A percentile compares a stretch with the other conserved stretches of the same genome.
Conservation (phyloP, 208 protist species). For the Lotmaria passim region DNA sequence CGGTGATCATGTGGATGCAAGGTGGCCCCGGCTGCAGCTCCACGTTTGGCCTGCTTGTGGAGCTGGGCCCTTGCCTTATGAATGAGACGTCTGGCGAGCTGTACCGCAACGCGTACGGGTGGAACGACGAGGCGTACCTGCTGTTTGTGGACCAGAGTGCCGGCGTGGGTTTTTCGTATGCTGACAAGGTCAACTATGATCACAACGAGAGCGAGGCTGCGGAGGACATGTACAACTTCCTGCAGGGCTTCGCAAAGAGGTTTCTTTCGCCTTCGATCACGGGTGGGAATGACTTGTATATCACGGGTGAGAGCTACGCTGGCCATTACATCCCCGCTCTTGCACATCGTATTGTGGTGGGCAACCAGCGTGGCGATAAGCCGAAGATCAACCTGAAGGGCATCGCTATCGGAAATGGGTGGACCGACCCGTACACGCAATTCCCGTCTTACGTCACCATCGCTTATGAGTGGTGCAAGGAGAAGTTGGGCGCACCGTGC, state of each 20-base stretch:
- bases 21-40: conserved; percentile 92
- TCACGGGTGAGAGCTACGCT: conserved; percentile 86
- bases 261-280: conserved; percentile 49
- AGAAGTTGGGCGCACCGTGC: conserved; percentile 51
- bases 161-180: conserved; percentile 89
- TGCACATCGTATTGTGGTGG: conserved; percentile 44
- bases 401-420: conserved; percentile 88
- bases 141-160: conserved; percentile 92
- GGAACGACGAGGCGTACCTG: conserved; percentile 85
- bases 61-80: conserved; percentile 86
- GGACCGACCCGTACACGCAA: conserved; percentile 86
- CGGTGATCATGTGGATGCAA: conserved; percentile 89
- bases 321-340: conserved; percentile 80
- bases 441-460: conserved; percentile 60
- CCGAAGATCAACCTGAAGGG: conserved; percentile 65
- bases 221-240: conserved; percentile 90
- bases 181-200: conserved; percentile 51
- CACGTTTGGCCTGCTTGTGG: conserved; percentile 58
- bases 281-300: conserved; percentile 75
- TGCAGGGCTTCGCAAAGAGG: conserved; percentile 69
- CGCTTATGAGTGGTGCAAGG: conserved; percentile 69
- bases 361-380: conserved; percentile 45
- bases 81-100: conserved; percentile 48
- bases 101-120: conserved; percentile 77
- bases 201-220: conserved; percentile 74